Evolutionary conservation across 306 rosid species (phyloP), one percentile per base, ranked within the genome.

Genomic region (Lupinus albus): DNA sequence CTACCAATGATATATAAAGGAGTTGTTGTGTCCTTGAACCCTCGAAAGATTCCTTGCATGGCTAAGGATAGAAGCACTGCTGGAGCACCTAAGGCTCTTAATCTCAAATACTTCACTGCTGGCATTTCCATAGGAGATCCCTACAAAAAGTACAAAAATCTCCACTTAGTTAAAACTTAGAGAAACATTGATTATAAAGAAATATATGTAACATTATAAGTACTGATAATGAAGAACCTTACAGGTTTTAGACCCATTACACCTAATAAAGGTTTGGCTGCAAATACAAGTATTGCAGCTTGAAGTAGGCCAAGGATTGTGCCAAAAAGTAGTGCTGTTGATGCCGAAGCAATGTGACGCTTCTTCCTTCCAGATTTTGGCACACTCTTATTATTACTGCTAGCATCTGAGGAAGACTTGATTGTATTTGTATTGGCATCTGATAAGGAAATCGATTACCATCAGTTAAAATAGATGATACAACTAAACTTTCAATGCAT

Each of bases 11-110:
- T 92, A 79, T 86, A 94, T 71, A 94, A 75, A 64, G 99, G 99
- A 74, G 99, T 94, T 67, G 71, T 94, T 11, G 99, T 88, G 83
- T 94, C 99, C 81, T 94, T 94, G 69, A 94, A 88, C 25, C 99
- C 99, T 81, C 99, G 62, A 67, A 88, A 94, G 72, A 94, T 86
- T 68, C 97, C 99, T 82, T 94, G 99, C 95, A 90, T 94, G 30
- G 99, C 99, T 71, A 94, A 76, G n/a, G 96, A 87, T 18, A 94
- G 96, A 86, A 94, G 99, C 78, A 90, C 97, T 8, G 99, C 99
- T 35, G 99, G 99, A 64, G 99, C 95, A 75, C 99, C 99, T 14
- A 94, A 75, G 16, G 99, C 56, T 60, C 99, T 84, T 75, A 91
- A 68, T 42, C 74, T 85, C 78, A 94, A 80, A 89, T 94, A 94